Base-by-base conservation (phyloP, 2,329 filamentous ascomycete species). In the Pseudopyrenochaeta lycopersici region DNA sequence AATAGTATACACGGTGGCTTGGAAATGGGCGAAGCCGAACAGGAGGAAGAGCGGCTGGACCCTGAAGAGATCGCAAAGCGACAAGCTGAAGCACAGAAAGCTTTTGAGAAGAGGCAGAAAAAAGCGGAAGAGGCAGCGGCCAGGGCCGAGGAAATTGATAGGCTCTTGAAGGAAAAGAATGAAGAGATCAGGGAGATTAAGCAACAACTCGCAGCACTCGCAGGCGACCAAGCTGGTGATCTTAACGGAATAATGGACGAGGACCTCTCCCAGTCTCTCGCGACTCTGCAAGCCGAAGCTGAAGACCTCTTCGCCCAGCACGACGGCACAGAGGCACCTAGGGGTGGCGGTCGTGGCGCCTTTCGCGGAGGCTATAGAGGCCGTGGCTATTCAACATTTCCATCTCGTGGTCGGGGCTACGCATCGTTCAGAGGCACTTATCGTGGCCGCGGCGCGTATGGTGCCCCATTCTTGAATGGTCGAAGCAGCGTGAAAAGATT, bases 51-150 rank as follows among this genome's bases (percentile, higher is more conserved):
- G 1, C 83, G 86, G 56, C 79, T 92, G 9, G 88, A 93, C 65
- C 79, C 87, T 58, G 88, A 89, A 42, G 89, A 90, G 59, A 87
- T 94, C 58, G 77, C 83, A 18, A 84, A 80, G 54, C 86, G 84
- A 61, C 90, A 94, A 66, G 84, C 86, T 49, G 90, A 91, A 67
- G 89, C 87, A 1, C 91, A 95, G 66, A 87, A 84, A 58, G 78
- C 80, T 1, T 83, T 90, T 52, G 86, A 90, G 45, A 88, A 90
- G 63, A 88, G 88, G 62, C 79, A 81, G 62, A 82, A 80, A 56
- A 87, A 87, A 73, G 82, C 84, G 41, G 80, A 85, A 49, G 88
- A 89, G 66, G 79, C 90, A 7, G 85, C 88, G 50, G 81, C 81
- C 42, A 81, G 86, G 54, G 83, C 83, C 3, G 82, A 84, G 56